Conservation (phyloP, 225 moss, liverwort and hornwort genomes). For the Pseudisothecium myosuroides region DNA sequence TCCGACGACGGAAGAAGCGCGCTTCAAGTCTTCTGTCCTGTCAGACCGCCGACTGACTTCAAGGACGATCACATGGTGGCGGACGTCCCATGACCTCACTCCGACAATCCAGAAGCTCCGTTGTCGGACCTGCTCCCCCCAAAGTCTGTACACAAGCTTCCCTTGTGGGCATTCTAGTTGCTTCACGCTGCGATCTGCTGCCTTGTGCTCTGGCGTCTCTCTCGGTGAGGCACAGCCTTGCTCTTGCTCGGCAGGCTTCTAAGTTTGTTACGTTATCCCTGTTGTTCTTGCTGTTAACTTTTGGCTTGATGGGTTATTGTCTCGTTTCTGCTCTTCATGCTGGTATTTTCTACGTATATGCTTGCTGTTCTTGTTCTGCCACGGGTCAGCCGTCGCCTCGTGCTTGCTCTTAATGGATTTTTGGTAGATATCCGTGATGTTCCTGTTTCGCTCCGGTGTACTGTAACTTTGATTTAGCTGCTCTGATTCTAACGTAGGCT, state of each 20-base stretch:
- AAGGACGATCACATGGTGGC: no score
- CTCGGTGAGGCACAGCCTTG: not conserved
- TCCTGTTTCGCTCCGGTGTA: not conserved
- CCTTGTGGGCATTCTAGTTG: accelerated
- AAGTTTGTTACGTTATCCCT: not conserved
- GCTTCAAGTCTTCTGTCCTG: not conserved
- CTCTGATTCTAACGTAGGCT: not conserved
- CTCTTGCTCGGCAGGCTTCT: not conserved
- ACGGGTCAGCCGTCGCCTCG: not conserved
- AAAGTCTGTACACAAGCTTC: not conserved
- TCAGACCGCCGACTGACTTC: not conserved
- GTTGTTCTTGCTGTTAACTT: not conserved
- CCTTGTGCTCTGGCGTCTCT: not conserved
- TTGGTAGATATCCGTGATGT: not conserved
- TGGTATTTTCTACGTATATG: no score
- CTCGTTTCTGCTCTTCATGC: not conserved
- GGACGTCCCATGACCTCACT: no score
- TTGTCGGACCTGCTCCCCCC: not conserved
- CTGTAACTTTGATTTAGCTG: not conserved
- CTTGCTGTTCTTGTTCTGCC: not conserved
- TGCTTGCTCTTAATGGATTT: not conserved
- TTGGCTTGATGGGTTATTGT: no score
- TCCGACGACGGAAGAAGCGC: not conserved
- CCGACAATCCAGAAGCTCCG: not conserved
- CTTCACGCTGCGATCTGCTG: not conserved